These are phyloP conservation scores for Penicillium corylophilum DNA, from an alignment of 2,329 filamentous ascomycete genomes.

Conservation along the genomic window DNA sequence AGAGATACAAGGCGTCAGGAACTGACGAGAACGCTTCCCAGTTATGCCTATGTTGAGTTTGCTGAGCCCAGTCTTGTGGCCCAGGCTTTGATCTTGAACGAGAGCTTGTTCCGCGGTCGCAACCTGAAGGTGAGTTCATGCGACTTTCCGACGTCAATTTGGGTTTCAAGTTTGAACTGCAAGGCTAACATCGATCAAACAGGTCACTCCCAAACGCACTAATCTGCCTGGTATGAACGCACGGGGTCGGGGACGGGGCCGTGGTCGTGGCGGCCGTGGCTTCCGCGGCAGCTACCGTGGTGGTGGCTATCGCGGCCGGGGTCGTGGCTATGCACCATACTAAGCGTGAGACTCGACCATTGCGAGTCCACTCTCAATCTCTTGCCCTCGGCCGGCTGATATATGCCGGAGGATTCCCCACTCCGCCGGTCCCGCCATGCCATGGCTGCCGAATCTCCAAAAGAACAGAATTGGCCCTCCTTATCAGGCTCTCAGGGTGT, in stretches of 20 bases:
- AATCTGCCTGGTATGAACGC: slow-evolving; percentile 88
- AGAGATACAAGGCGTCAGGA: not conserved
- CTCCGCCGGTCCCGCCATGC: not conserved
- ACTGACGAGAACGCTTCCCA: slow-evolving; percentile 43
- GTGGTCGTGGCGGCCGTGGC: slow-evolving; percentile 52
- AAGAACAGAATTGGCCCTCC: not conserved
- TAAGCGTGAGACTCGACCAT: slow-evolving; percentile 24
- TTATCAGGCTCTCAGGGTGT: not conserved
- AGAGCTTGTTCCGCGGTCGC: slow-evolving; percentile 90
- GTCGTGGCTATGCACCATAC: slow-evolving; percentile 49
- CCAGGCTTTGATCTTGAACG: slow-evolving; percentile 90
- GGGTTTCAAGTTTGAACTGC: not conserved
- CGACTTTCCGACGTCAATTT: not conserved
- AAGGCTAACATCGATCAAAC: slow-evolving; percentile 30
- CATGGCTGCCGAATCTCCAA: not conserved
- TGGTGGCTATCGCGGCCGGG: slow-evolving; percentile 52
- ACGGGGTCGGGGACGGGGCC: slow-evolving; percentile 61
- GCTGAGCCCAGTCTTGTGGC: slow-evolving; percentile 89
- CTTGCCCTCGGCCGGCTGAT: not conserved
- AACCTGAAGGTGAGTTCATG: slow-evolving; percentile 76
- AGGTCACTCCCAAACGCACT: slow-evolving; percentile 89
- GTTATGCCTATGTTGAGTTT: slow-evolving; percentile 98
- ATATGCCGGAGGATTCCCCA: not conserved
- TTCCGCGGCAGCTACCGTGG: slow-evolving; percentile 56
- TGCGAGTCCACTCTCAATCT: not conserved